Evolutionary conservation across 108 stramenopile genomes (phyloP).

Genomic region (Pseudonitzschia multistriata): DNA sequence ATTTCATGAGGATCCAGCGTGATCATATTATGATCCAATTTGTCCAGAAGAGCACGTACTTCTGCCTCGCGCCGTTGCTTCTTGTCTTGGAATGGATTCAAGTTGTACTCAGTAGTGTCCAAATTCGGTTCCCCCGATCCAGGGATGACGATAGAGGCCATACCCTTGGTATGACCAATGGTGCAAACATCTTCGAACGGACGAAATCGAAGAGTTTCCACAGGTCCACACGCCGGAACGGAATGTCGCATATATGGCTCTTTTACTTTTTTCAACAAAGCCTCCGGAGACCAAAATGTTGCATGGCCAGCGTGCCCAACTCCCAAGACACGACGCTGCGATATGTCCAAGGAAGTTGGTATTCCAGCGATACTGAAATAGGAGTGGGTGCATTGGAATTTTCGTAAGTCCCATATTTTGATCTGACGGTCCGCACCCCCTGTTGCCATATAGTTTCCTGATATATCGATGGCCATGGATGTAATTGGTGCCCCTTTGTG

Average conservation of each 20-base stretch:
- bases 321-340: slow-evolving; percentile 89
- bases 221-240: slow-evolving; percentile 54
- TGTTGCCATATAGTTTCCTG: slow-evolving; percentile 89
- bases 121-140: slow-evolving; percentile 96
- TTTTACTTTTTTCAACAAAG: slow-evolving; percentile 59
- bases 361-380: slow-evolving; percentile 64
- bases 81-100: slow-evolving; percentile 89
- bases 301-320: slow-evolving; percentile 83
- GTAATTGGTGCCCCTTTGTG: slow-evolving; percentile 85
- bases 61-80: slow-evolving; percentile 95
- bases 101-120: slow-evolving; percentile 88
- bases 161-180: slow-evolving; percentile 89
- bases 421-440: slow-evolving; percentile 82
- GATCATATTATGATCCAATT: slow-evolving; percentile 95
- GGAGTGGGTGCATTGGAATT: slow-evolving; percentile 61
- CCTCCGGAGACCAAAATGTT: slow-evolving; percentile 88
- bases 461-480: slow-evolving; percentile 77
- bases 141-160: slow-evolving; percentile 92
- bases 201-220: slow-evolving; percentile 85
- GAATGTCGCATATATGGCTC: slow-evolving; percentile 92
- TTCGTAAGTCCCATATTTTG: slow-evolving; percentile 96
- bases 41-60: slow-evolving; percentile 93
- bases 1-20: slow-evolving; percentile 88
- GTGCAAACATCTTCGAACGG: slow-evolving; percentile 98
- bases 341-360: slow-evolving; percentile 83